Base-by-base conservation (phyloP, 768 basidiomycete genomes). In the Lepiota venenata region DNA sequence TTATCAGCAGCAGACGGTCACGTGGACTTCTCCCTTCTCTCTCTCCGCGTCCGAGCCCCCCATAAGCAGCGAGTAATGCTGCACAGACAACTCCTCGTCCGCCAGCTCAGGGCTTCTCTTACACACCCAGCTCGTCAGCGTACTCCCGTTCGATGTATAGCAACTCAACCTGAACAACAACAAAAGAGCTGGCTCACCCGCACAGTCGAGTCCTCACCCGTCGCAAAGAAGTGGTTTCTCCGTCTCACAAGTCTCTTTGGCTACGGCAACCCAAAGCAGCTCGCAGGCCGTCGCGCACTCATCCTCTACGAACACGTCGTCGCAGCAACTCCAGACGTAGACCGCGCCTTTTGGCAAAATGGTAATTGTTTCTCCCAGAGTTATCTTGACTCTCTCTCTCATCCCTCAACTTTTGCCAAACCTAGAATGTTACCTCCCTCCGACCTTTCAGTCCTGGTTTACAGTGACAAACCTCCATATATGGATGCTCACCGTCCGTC, bases 381-480 rank as follows among this genome's bases (percentile, higher is more conserved):
- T 2, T 2, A 25, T 20, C 22, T 29, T 18, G 45, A 25, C 47
- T 14, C 4, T 3, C 16, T 14, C 21, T 29, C 57, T 36, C 50
- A 50, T 8, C 12, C 36, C 25, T 49, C 52, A 32, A 51, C 50
- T 39, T n/a, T 16, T 15, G 1, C 27, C 16, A 4, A 18, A 0
- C 61, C 25, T n/a, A 97, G 95, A 83, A 56, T 96, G 91, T 63
- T 77, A 77, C 55, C 78, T 98, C 5, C 93, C 95, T 9, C 88
- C 87, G 11, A 97, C 96, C 0, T 97, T 96, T 69, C 95, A 98
- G 64, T 91, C 96, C 14, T 98, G 94, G 91, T 98, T 98, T 72
- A 91, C 91, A 3, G 73, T 97, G 47, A 92, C 92, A 25, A 93
- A 95, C 59, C 77, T 98, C 25, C 93, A 98, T 69, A 75, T 98